A percentile compares a stretch with the other conserved stretches of the same genome.
These are phyloP conservation scores for Tolypocladium amazonense DNA, from an alignment of 2,329 filamentous ascomycete genomes.

Conservation along the genomic window DNA sequence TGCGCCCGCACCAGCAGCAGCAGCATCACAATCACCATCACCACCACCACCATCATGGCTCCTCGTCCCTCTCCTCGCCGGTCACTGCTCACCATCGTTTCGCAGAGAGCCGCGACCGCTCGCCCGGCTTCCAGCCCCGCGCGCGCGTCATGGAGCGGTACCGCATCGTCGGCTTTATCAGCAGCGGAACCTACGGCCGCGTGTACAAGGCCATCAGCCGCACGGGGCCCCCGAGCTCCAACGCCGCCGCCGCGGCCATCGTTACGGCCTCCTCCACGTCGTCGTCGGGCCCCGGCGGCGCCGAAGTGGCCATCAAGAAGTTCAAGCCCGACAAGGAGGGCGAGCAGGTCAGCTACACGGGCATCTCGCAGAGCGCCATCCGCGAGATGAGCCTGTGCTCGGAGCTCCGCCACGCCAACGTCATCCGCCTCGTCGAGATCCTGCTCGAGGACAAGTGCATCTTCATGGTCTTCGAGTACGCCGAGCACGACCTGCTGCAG, in stretches of 20 bases:
- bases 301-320: constrained; percentile 96
- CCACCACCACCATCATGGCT: constrained; percentile 7
- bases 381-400: constrained; percentile 96
- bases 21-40: constrained; percentile 2
- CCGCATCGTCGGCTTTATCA: constrained; percentile 96
- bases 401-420: constrained; percentile 78
- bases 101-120: constrained; percentile 43
- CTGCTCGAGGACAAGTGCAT: constrained; percentile 98
- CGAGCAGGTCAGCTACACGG: constrained; percentile 87
- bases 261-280: background rate
- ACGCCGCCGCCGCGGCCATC: background rate
- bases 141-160: constrained; percentile 87
- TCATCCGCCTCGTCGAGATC: constrained; percentile 87
- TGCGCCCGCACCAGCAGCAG: constrained; percentile 12
- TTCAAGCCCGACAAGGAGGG: constrained; percentile 99
- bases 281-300: constrained; percentile 36
- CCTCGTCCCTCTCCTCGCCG: constrained; percentile 8
- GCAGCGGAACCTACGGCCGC: constrained; percentile 91
- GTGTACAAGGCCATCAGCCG: constrained; percentile 90
- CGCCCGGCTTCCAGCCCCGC: constrained; percentile 57
- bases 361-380: constrained; percentile 93
- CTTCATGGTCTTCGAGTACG: constrained; percentile 99
- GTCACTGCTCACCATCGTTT: constrained; percentile 23
- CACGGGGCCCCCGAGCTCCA: background rate
- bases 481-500: constrained; percentile 91